A percentile compares a stretch with the other conserved stretches of the same genome.
phyloP scores from a whole-genome alignment of 371 early-diverging fungal species.

The Syncephalastrum sp. region DNA sequence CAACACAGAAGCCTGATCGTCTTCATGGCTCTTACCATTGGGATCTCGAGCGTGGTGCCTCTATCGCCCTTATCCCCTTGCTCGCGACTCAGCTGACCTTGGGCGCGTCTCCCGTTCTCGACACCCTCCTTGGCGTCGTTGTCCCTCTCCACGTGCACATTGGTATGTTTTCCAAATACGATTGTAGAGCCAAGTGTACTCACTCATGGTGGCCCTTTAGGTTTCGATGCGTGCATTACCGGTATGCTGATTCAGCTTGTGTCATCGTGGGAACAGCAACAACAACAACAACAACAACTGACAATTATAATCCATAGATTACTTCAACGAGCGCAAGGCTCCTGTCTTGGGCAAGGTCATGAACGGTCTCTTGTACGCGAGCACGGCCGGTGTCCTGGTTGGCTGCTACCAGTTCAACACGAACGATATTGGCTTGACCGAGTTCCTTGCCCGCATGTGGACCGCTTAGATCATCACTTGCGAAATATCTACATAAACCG shows the following conservation, averaged over 20 bases:
- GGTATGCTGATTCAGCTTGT: conserved; percentile 22
- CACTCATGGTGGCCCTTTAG: conserved; percentile 12
- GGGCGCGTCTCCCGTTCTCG: conserved; percentile 84
- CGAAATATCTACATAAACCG: too few species aligned
- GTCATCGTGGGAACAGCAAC: not conserved
- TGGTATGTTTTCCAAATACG: conserved; percentile 41
- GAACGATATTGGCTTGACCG: conserved; percentile 91
- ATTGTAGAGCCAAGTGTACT: too few species aligned
- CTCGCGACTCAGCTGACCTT: conserved; percentile 70
- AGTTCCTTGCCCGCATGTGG: conserved; percentile 83
- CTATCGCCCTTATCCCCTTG: conserved; percentile 76
- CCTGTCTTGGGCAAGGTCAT: conserved; percentile 63
- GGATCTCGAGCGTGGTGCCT: conserved; percentile 85
- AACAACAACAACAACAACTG: conserved; percentile 6
- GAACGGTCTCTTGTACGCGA: conserved; percentile 60
- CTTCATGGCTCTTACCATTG: conserved; percentile 72
- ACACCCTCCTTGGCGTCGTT: conserved; percentile 85
- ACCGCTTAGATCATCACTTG: conserved; percentile 48
- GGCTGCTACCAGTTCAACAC: conserved; percentile 95
- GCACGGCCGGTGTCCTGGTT: conserved; percentile 75
- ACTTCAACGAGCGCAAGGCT: conserved; percentile 74
- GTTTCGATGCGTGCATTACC: conserved; percentile 60
- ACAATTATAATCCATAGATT: conserved; percentile 57
- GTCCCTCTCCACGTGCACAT: conserved; percentile 90
- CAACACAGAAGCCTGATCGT: conserved; percentile 42